Conservation (phyloP, 2,329 filamentous ascomycete genomes). For the Neofusicoccum parvum region DNA sequence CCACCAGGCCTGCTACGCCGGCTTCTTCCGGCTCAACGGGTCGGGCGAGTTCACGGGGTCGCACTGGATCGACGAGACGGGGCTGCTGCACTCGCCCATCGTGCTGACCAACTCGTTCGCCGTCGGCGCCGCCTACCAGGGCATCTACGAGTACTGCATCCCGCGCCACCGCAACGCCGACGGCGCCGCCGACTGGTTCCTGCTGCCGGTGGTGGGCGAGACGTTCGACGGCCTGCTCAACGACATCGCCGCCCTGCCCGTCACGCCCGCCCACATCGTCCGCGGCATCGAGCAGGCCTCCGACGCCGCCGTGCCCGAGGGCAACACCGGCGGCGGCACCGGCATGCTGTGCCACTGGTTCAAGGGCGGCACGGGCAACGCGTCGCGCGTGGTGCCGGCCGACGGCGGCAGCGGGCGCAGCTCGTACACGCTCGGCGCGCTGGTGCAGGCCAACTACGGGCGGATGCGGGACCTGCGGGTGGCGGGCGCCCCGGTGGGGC, state of each 20-base stretch:
- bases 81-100: constrained; percentile 61
- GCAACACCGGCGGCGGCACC: constrained; percentile 67
- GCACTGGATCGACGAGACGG: constrained; percentile 65
- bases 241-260: constrained; percentile 57
- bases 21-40: constrained; percentile 64
- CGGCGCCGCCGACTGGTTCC: constrained; percentile 54
- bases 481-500: constrained; percentile 63
- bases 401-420: constrained; percentile 19
- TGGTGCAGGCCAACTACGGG: constrained; percentile 70
- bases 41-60: constrained; percentile 64
- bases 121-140: constrained; percentile 61
- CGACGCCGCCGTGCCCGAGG: constrained; percentile 59
- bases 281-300: constrained; percentile 56
- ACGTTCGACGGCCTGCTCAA: constrained; percentile 66
- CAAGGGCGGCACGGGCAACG: constrained; percentile 68
- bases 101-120: constrained; percentile 62
- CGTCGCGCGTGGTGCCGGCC: constrained; percentile 55
- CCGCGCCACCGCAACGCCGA: constrained; percentile 45
- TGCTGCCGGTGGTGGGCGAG: constrained; percentile 62
- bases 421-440: constrained; percentile 61
- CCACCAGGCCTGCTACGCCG: constrained; percentile 45
- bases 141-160: constrained; percentile 60
- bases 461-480: constrained; percentile 58
- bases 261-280: constrained; percentile 58
- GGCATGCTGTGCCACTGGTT: constrained; percentile 68